Percentiles rank a stretch among this genome's conserved stretches.
These are phyloP conservation scores for Salix caprea DNA, from an alignment of 345 rosid genomes.

Conservation along the genomic window DNA sequence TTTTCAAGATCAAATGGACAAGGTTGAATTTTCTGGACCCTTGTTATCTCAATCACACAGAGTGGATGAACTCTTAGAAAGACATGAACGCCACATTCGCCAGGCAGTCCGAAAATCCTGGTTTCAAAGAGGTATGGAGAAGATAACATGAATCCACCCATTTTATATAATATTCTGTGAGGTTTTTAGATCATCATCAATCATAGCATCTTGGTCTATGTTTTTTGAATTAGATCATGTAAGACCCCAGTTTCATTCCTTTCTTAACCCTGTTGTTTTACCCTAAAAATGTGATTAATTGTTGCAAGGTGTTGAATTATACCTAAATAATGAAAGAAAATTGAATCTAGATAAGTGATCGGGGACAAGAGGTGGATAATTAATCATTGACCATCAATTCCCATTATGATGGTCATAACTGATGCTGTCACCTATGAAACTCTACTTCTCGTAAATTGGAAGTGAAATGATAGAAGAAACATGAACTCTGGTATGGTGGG, in stretches of 20 bases:
- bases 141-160: neutral
- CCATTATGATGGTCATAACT: neutral
- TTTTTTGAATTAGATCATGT: neutral
- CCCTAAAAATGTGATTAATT: neutral
- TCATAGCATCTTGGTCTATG: neutral
- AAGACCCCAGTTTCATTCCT: neutral
- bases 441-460: neutral
- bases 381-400: slow-evolving; percentile 11
- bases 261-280: neutral
- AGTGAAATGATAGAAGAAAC: neutral
- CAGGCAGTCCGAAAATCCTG: slow-evolving; percentile 81
- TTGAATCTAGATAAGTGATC: neutral
- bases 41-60: slow-evolving; percentile 68
- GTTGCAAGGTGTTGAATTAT: neutral
- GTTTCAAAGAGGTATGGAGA: slow-evolving; percentile 70
- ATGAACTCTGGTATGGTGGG: neutral
- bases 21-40: slow-evolving; percentile 87
- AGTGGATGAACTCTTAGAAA: slow-evolving; percentile 69
- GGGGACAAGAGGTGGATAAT: neutral
- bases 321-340: neutral
- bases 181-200: neutral
- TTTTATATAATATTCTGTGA: neutral
- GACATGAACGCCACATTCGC: slow-evolving; percentile 74
- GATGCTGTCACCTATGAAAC: neutral
- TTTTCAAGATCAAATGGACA: slow-evolving; percentile 51